Base-by-base conservation (phyloP, 2,329 filamentous ascomycete species). In the Davidsoniella virescens region DNA sequence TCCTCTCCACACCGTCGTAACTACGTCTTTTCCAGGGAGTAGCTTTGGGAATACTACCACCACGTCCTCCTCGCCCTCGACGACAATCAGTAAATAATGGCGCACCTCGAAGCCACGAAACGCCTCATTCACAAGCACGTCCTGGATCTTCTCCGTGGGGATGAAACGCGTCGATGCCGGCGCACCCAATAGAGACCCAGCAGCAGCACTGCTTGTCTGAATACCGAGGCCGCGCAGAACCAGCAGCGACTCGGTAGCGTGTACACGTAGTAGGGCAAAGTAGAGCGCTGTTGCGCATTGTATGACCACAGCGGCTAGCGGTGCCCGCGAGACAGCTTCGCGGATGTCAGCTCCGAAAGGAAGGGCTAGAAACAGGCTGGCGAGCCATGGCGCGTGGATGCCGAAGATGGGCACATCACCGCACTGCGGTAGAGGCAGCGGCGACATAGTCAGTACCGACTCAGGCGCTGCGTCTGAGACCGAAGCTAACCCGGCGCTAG, bases 21-120 rank as follows among this genome's bases (percentile, higher is more conserved):
- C 70, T 50, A 94, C 82, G 45, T 69, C 71, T 51, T 84, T 70
- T 52, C 78, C 67, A 0, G 92, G 92, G 54, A 95, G 62, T 56
- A 94, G 65, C 51, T 74, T 75, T 2, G 90, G 90, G 62, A 98
- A 98, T 2, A 96, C 87, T n/a, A 98, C 90, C 0, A 96, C 84
- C 4, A 94, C 75, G 56, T 92, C 82, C 49, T 82, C 76, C 65
- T 96, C 90, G 2, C 81, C 87, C 57, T 93, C 84, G 16, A 96
- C 87, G 49, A 96, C 82, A 26, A 96, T 84, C 4, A 86, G 78
- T 7, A 98, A 68, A 61, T 94, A 95, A 61, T 90, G 94, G 39
- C 82, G 70, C 36, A 96, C 87, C 65, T 88, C 86, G 60, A 95
- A 94, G 0, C 88, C 88, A 52, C 78, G 78, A 65, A 96, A 96